A percentile compares a stretch with the other conserved stretches of the same genome.
phyloP scores from a whole-genome alignment of 805 yeast species.

The Candida cerambycidarum region DNA sequence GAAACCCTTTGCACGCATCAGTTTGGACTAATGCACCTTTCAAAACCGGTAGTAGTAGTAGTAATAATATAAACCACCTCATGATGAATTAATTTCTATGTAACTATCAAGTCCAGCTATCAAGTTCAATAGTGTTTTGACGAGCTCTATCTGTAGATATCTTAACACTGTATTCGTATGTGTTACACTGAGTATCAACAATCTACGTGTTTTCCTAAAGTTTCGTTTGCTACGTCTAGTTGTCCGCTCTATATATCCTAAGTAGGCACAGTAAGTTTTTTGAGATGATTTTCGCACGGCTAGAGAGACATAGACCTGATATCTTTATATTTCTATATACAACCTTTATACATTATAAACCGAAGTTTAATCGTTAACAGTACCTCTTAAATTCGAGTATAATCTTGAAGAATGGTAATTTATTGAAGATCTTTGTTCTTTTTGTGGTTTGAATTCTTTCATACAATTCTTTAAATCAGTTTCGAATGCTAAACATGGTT shows the following conservation, averaged over 20 bases:
- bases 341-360: neutral
- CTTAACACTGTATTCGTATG: no score
- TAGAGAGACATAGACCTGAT: neutral
- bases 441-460: conserved; percentile 44
- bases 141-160: no score
- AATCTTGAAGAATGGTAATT: conserved; percentile 59
- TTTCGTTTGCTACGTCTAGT: no score
- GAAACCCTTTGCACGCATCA: conserved; percentile 15
- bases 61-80: conserved; percentile 10
- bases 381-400: conserved; percentile 53
- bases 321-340: neutral
- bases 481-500: conserved; percentile 64
- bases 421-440: conserved; percentile 44
- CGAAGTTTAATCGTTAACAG: conserved; percentile 31
- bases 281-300: conserved; percentile 7
- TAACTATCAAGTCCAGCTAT: neutral
- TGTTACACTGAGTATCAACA: no score
- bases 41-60: conserved; percentile 11
- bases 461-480: conserved; percentile 73
- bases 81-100: no score
- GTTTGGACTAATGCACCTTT: conserved; percentile 26
- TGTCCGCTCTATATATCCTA: no score
- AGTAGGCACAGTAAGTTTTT: conserved; percentile 1
- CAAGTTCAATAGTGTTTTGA: no score
- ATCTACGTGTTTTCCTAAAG: no score